phyloP scores from a whole-genome alignment of 2,329 filamentous ascomycete species.

The Fusarium drepaniforme region DNA sequence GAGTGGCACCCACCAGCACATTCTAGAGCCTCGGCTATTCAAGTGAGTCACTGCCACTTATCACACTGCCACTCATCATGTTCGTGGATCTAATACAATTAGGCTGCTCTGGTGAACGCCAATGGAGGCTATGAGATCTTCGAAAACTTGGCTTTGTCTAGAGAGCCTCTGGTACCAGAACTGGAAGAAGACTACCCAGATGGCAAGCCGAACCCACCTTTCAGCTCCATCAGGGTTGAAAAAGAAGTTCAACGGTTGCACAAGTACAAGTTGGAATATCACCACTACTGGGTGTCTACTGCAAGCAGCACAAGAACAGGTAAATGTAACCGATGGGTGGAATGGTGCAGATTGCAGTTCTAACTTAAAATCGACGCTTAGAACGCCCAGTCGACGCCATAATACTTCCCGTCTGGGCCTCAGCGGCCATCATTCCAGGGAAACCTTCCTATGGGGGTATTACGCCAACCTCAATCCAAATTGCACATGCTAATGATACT shows the following conservation, averaged over 20 bases:
- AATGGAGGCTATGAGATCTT: not conserved
- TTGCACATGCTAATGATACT: not conserved
- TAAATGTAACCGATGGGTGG: not conserved
- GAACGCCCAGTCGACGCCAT: not conserved
- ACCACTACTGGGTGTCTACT: not conserved
- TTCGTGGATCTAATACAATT: not conserved
- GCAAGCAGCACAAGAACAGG: not conserved
- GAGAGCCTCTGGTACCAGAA: not conserved
- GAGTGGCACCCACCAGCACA: not conserved
- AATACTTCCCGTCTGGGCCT: not conserved
- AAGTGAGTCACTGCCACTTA: not conserved
- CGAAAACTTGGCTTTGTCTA: not conserved
- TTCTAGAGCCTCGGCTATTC: not conserved
- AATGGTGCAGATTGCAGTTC: not conserved
- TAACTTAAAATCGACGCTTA: not conserved
- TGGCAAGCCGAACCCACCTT: not conserved
- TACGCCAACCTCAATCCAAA: not conserved
- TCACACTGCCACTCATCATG: no score
- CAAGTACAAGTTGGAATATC: not conserved
- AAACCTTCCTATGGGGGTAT: not conserved
- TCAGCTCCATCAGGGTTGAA: not conserved
- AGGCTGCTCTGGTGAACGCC: not conserved
- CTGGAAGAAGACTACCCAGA: not conserved
- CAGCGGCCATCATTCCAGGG: not conserved
- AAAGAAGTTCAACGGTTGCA: not conserved